These are phyloP conservation scores for Yarrowia osloensis DNA, from an alignment of 805 yeast species.

Conservation along the genomic window DNA sequence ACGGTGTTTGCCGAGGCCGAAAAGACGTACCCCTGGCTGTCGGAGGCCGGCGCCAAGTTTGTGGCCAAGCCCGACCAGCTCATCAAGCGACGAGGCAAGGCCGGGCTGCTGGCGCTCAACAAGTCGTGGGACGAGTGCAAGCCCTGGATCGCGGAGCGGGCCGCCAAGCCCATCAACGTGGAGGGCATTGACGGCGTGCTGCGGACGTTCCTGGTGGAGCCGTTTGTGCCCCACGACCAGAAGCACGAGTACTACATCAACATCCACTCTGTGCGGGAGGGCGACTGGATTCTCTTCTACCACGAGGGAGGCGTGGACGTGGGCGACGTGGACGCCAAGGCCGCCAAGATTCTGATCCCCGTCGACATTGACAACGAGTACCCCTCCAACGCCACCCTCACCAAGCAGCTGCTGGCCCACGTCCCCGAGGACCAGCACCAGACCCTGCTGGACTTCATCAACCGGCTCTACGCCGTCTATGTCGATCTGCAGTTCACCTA, in stretches of 20 bases:
- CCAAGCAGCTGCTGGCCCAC: slow-evolving; percentile 43
- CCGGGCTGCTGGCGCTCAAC: slow-evolving; percentile 49
- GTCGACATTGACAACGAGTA: slow-evolving; percentile 47
- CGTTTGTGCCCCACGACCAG: slow-evolving; percentile 52
- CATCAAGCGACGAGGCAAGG: slow-evolving; percentile 51
- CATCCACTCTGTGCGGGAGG: slow-evolving; percentile 52
- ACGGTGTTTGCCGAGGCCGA: slow-evolving; percentile 45
- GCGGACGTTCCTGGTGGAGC: slow-evolving; percentile 49
- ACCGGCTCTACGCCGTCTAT: slow-evolving; percentile 51
- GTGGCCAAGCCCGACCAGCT: slow-evolving; percentile 53
- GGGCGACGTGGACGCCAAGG: slow-evolving; percentile 52
- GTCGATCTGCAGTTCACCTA: slow-evolving; percentile 52
- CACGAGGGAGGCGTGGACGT: slow-evolving; percentile 54
- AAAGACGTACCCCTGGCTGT: slow-evolving; percentile 47
- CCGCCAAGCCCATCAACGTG: slow-evolving; percentile 46
- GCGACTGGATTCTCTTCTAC: slow-evolving; percentile 51
- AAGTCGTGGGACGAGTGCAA: slow-evolving; percentile 49
- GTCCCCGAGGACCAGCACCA: slow-evolving; percentile 48
- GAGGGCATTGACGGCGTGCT: slow-evolving; percentile 47
- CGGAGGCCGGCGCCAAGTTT: slow-evolving; percentile 44
- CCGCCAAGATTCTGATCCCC: slow-evolving; percentile 48
- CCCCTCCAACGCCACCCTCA: slow-evolving; percentile 46
- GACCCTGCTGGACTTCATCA: slow-evolving; percentile 48
- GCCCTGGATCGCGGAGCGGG: slow-evolving; percentile 49
- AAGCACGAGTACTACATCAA: slow-evolving; percentile 51